These are phyloP conservation scores for Chrysoporthe puriensis DNA, from an alignment of 2,329 filamentous ascomycete genomes.

Conservation along the genomic window DNA sequence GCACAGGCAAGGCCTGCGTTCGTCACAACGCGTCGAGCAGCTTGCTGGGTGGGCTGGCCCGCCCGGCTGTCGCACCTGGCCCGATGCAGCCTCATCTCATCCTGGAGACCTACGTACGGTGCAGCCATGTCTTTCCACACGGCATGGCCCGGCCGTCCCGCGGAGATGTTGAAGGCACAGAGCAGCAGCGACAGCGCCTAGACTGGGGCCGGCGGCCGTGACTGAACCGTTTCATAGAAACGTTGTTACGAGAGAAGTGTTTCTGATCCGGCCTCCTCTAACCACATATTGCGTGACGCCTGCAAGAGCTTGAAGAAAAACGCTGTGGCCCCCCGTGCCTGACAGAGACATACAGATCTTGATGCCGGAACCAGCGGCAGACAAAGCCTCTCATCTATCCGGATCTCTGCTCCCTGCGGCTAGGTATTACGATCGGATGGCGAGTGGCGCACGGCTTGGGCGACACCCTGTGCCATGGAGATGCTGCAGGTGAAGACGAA, in stretches of 20 bases:
- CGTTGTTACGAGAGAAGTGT: background rate
- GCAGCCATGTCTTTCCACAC: background rate
- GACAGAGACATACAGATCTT: background rate
- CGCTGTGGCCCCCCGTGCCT: background rate
- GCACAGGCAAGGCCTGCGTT: background rate
- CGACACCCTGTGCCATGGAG: conserved; percentile 15
- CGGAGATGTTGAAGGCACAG: too few species aligned
- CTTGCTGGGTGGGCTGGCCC: background rate
- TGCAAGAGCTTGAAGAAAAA: background rate
- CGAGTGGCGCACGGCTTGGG: conserved; percentile 18
- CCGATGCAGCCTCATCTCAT: background rate
- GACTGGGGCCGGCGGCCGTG: background rate
- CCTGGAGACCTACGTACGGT: background rate
- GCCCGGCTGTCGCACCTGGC: background rate
- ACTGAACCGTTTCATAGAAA: background rate
- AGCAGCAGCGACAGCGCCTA: background rate
- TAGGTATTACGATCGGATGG: background rate
- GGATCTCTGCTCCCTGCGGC: too few species aligned
- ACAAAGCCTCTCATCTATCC: background rate
- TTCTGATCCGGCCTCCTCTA: background rate
- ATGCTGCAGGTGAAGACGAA: conserved; percentile 18
- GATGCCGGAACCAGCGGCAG: background rate
- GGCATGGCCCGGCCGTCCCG: conserved; percentile 23
- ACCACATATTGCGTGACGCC: too few species aligned
- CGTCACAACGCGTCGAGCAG: background rate